Evolutionary conservation across 2,329 filamentous ascomycete genomes (phyloP).

Genomic region (Trematosphaeria pertusa): DNA sequence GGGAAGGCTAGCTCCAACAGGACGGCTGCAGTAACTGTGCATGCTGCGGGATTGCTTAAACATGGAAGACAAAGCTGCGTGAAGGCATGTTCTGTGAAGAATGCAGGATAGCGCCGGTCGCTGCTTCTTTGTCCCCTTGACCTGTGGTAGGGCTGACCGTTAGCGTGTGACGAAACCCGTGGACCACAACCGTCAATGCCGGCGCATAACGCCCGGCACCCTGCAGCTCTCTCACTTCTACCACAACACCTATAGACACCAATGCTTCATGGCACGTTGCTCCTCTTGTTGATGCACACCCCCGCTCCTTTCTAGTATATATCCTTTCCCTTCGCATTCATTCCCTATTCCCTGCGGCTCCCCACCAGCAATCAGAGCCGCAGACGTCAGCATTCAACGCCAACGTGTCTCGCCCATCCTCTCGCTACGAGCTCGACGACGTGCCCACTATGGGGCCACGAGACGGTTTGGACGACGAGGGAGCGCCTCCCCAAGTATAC

Average conservation of each 20-base stretch:
- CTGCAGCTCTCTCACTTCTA: not conserved
- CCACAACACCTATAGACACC: not conserved
- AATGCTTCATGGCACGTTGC: not conserved
- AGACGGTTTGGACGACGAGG: slow-evolving; percentile 30
- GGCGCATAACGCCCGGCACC: slow-evolving; percentile 6
- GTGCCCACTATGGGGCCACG: slow-evolving; percentile 33
- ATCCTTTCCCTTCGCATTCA: not conserved
- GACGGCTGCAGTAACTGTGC: not conserved
- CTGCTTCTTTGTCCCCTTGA: not conserved
- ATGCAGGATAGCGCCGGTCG: not conserved
- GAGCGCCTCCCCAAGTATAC: slow-evolving; percentile 38
- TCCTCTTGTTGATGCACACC: not conserved
- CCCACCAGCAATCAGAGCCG: not conserved
- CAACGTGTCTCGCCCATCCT: slow-evolving; percentile 36
- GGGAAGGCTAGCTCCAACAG: not conserved
- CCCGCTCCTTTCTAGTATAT: not conserved
- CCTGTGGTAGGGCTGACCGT: slow-evolving; percentile 3
- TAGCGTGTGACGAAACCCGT: slow-evolving; percentile 9
- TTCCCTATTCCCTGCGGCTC: not conserved
- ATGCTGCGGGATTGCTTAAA: not conserved
- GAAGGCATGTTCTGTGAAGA: not conserved
- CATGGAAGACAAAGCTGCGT: not conserved
- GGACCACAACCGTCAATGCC: not conserved
- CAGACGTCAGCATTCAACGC: too few relatives aligned
- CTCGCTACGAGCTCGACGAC: slow-evolving; percentile 42